Evolutionary conservation across 2,329 filamentous ascomycete genomes (phyloP).

Genomic region (Xylariomycetidae sp.): DNA sequence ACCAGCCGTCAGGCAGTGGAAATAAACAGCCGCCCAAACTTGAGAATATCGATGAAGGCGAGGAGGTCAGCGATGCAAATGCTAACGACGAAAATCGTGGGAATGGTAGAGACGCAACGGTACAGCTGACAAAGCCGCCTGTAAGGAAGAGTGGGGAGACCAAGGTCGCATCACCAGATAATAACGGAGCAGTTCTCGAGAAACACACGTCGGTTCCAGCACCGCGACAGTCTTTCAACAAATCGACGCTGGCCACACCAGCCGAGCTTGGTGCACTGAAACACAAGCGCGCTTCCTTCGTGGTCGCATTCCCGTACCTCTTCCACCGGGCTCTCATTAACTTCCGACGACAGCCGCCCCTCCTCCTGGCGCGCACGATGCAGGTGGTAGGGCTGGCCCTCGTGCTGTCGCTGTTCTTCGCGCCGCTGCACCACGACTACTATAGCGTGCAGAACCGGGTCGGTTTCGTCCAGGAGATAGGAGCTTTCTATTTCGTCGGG

Average conservation of each 20-base stretch:
- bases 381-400: constrained; percentile 61
- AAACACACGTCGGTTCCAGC: constrained; percentile 11
- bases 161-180: no score
- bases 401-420: constrained; percentile 65
- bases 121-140: no score
- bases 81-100: constrained; percentile 10
- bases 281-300: constrained; percentile 57
- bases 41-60: constrained; percentile 23
- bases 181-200: constrained; percentile 10
- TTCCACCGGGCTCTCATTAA: constrained; percentile 66
- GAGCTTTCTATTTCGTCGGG: constrained; percentile 68
- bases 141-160: no score
- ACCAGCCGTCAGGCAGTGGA: constrained; percentile 1
- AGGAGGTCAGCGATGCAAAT: constrained; percentile 19
- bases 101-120: constrained; percentile 3
- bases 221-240: constrained; percentile 39
- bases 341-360: constrained; percentile 59
- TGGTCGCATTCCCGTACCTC: constrained; percentile 61
- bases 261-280: constrained; percentile 68
- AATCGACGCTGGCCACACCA: constrained; percentile 54
- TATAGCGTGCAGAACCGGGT: constrained; percentile 67
- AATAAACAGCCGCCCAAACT: no score
- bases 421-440: constrained; percentile 65
- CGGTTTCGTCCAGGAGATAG: constrained; percentile 68
- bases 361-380: constrained; percentile 61